Base-by-base conservation (phyloP, 257 asterid species). In the Solanum acaule region DNA sequence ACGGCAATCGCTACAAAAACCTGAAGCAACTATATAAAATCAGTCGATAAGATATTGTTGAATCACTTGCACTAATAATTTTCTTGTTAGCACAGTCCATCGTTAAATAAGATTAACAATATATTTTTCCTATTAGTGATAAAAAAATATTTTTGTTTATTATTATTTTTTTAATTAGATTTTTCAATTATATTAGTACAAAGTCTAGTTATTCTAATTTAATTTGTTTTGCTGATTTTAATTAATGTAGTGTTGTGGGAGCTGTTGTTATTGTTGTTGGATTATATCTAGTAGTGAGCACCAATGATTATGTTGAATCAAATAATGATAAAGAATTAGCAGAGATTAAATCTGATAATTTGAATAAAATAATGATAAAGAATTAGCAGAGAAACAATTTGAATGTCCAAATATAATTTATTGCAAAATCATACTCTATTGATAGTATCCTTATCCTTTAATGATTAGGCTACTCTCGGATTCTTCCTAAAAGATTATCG, bases 241-340 rank as follows among this genome's bases (percentile, higher is more conserved):
- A 46, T 89, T 10, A 29, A 46, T 90, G 78, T 84, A 90, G 92
- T 90, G 87, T 89, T 18, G 35, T 77, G 22, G 93, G 93, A 72
- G 94, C 93, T 12, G 85, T 38, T 15, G 72, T 88, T 2, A 91
- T 93, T 20, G 90, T 93, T 34, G 67, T 79, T 38, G 94, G 94
- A 12, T 86, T 93, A 12, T 93, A 93, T 59, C 86, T 89, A 20
- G 93, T 93, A 27, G n/a, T n/a, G n/a, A n/a, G n/a, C n/a, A n/a
- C n/a, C n/a, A n/a, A n/a, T n/a, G n/a, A n/a, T n/a, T n/a, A n/a
- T n/a, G n/a, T n/a, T n/a, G n/a, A n/a, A n/a, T n/a, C n/a, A n/a
- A n/a, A n/a, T n/a, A n/a, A n/a, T n/a, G n/a, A n/a, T n/a, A n/a
- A n/a, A n/a, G n/a, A n/a, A n/a, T n/a, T n/a, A n/a, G n/a, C n/a